Conservation (phyloP, 306 rosid species). For the Prunus mongolica region DNA sequence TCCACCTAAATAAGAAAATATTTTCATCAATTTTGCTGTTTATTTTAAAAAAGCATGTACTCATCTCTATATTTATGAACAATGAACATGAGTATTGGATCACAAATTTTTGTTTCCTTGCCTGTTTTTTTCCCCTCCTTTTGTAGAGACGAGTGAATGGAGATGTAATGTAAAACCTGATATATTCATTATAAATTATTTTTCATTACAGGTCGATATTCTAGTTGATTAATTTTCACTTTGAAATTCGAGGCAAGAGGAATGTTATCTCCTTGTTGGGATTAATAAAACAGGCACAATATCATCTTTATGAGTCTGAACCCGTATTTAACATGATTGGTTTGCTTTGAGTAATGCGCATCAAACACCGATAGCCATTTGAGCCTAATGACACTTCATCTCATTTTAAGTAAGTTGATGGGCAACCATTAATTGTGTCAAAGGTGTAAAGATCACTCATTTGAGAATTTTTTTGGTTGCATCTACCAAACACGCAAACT, state of each 20-base stretch:
- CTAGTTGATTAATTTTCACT: too few species aligned
- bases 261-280: too few species aligned
- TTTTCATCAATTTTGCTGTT: background rate
- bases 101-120: background rate
- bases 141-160: background rate
- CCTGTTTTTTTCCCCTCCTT: background rate
- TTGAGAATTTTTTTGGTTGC: background rate
- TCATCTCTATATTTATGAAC: background rate
- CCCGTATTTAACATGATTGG: background rate
- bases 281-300: background rate
- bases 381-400: too few species aligned
- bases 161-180: background rate
- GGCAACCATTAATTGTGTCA: too few species aligned
- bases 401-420: too few species aligned
- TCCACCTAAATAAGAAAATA: constrained; percentile 25
- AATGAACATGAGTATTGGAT: background rate
- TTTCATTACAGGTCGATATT: too few species aligned
- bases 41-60: background rate
- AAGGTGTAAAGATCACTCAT: too few species aligned
- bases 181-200: background rate
- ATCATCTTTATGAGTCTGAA: too few species aligned
- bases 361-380: too few species aligned
- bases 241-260: too few species aligned
- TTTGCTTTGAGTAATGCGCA: background rate
- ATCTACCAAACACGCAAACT: background rate